Conservation (phyloP, 805 yeast species). For the Pichia paraexigua region DNA sequence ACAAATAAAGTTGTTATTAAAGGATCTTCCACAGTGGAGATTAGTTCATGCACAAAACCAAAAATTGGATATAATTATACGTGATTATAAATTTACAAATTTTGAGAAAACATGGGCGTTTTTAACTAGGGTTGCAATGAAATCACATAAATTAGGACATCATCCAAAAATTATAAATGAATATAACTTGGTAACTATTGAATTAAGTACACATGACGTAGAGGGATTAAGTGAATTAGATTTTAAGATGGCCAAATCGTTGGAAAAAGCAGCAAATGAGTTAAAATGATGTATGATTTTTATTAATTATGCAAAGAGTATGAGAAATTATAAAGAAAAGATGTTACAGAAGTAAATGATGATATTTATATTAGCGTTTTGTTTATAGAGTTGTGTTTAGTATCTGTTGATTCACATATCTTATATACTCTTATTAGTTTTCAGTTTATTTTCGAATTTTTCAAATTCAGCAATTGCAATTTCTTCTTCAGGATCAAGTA, state of each 20-base stretch:
- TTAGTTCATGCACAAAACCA: not conserved
- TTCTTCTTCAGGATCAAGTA: constrained; percentile 34
- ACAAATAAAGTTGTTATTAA: constrained; percentile 19
- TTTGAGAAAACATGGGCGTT: constrained; percentile 64
- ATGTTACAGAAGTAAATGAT: too few relatives aligned
- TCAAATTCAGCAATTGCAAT: constrained; percentile 74
- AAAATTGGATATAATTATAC: constrained; percentile 20
- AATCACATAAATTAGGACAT: constrained; percentile 53
- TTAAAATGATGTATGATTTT: too few relatives aligned
- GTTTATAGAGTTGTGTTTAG: too few relatives aligned
- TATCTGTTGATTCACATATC: not conserved
- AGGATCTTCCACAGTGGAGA: constrained; percentile 9
- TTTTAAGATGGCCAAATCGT: constrained; percentile 44
- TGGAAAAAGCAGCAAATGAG: constrained; percentile 30
- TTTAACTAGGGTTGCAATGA: constrained; percentile 46
- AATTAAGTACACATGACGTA: constrained; percentile 60
- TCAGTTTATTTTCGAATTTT: constrained; percentile 60
- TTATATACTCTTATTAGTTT: constrained; percentile 18
- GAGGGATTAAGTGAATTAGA: constrained; percentile 48
- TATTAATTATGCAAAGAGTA: too few relatives aligned
- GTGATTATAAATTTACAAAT: constrained; percentile 32
- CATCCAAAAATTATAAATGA: constrained; percentile 65
- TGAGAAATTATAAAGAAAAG: too few relatives aligned
- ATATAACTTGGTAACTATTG: constrained; percentile 49
- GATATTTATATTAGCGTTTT: too few relatives aligned